phyloP scores from a whole-genome alignment of 345 rosid genomes.

The Streptanthus diversifolius region DNA sequence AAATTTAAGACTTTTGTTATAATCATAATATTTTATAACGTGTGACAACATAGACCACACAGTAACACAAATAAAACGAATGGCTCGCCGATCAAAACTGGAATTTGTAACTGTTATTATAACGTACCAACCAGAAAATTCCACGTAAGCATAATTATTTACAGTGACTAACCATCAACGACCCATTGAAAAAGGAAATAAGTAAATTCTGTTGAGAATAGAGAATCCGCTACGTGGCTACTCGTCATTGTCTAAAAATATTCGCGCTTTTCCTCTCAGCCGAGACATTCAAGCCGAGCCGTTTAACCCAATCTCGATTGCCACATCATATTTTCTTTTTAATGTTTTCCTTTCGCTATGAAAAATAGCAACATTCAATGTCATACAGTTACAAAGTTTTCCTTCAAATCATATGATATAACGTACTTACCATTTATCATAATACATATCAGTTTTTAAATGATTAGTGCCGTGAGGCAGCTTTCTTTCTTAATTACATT shows the following conservation, averaged over 20 bases:
- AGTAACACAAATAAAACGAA: not conserved
- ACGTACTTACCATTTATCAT: no score
- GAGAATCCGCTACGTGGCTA: not conserved
- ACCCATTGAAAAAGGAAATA: no score
- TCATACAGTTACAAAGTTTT: not conserved
- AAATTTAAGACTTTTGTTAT: no score
- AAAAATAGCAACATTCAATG: not conserved
- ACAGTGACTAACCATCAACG: not conserved
- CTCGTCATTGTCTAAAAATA: not conserved
- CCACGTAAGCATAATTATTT: constrained; percentile 6
- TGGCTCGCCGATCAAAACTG: not conserved
- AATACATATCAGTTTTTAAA: not conserved
- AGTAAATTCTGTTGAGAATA: not conserved
- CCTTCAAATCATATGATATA: not conserved
- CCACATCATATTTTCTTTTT: not conserved
- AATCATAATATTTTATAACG: no score
- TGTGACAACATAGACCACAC: not conserved
- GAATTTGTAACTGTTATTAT: not conserved
- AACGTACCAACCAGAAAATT: not conserved
- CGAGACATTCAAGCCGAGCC: constrained; percentile 3
- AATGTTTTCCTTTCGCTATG: not conserved
- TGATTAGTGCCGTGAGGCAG: not conserved
- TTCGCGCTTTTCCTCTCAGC: constrained; percentile 4
- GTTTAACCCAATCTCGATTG: not conserved
- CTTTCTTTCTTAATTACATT: not conserved